Evolutionary conservation across 2,329 filamentous ascomycete species (phyloP).

Genomic region (Penicillium decumbens): DNA sequence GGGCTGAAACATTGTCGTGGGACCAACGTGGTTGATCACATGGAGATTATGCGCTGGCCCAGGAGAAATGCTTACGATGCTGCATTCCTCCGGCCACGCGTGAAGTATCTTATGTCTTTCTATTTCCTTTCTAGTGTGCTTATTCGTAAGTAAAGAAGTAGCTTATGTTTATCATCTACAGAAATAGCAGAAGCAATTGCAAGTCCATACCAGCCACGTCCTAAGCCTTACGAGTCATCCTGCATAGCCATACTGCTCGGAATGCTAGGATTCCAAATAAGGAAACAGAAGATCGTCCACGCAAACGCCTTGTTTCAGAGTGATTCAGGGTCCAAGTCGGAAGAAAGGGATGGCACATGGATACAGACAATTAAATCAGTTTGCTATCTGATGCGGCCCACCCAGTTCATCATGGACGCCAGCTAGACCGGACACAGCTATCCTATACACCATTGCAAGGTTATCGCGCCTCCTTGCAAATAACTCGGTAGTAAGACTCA

Average conservation of each 20-base stretch:
- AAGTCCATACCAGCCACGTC: slow-evolving; percentile 18
- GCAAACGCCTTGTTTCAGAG: slow-evolving; percentile 11
- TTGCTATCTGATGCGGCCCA: background rate
- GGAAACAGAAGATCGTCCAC: slow-evolving; percentile 6
- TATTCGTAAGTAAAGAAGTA: background rate
- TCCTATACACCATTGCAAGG: background rate
- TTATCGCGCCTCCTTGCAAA: background rate
- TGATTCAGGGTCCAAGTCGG: slow-evolving; percentile 6
- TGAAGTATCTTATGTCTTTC: slow-evolving; percentile 1
- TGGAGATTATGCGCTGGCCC: slow-evolving; percentile 14
- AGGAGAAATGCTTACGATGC: slow-evolving; percentile 5
- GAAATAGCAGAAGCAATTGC: background rate
- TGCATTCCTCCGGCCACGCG: slow-evolving; percentile 16
- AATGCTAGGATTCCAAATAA: slow-evolving; percentile 11
- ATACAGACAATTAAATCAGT: background rate
- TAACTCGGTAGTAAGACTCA: background rate
- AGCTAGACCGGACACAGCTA: background rate
- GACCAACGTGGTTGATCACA: slow-evolving; percentile 25
- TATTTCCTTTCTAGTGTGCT: slow-evolving; percentile 8
- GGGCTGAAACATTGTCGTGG: slow-evolving; percentile 22
- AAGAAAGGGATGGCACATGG: slow-evolving; percentile 14
- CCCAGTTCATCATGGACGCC: background rate
- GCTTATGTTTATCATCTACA: background rate
- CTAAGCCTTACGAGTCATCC: slow-evolving; percentile 8
- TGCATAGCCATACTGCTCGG: slow-evolving; percentile 13